These are phyloP conservation scores for Copromyces sp. DNA, from an alignment of 495 filamentous ascomycete species.

Conservation along the genomic window DNA sequence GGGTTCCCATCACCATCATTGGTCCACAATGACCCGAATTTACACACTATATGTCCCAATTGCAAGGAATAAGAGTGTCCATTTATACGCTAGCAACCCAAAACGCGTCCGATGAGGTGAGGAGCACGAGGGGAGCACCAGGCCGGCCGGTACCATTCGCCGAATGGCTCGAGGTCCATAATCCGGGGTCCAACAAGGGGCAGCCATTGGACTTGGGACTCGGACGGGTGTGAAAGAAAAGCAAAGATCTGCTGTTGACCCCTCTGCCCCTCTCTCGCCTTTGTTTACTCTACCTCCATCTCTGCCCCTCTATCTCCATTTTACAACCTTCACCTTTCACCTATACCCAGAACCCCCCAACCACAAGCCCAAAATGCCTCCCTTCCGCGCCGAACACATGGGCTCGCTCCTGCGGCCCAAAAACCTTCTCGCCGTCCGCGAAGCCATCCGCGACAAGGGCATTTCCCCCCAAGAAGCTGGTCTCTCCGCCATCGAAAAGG, in stretches of 20 bases:
- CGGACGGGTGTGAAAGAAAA: not conserved
- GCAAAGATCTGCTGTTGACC: not conserved
- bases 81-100: not conserved
- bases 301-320: not conserved
- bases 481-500: constrained; percentile 49
- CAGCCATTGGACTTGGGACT: not conserved
- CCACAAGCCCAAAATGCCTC: constrained; percentile 41
- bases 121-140: not conserved
- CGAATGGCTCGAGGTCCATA: not conserved
- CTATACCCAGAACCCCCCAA: not conserved
- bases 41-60: not conserved
- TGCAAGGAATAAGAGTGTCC: not conserved
- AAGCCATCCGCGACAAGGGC: constrained; percentile 48
- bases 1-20: not conserved
- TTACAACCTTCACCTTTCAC: not conserved
- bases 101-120: not conserved
- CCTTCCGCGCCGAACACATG: constrained; percentile 77
- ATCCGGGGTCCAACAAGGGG: not conserved
- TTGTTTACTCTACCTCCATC: not conserved
- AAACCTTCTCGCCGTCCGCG: constrained; percentile 52
- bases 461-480: constrained; percentile 41
- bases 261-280: not conserved
- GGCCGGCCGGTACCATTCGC: not conserved
- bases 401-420: constrained; percentile 72
- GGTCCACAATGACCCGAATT: not conserved